Base-by-base conservation (phyloP, 139 green algal species). In the Closterium sp. region DNA sequence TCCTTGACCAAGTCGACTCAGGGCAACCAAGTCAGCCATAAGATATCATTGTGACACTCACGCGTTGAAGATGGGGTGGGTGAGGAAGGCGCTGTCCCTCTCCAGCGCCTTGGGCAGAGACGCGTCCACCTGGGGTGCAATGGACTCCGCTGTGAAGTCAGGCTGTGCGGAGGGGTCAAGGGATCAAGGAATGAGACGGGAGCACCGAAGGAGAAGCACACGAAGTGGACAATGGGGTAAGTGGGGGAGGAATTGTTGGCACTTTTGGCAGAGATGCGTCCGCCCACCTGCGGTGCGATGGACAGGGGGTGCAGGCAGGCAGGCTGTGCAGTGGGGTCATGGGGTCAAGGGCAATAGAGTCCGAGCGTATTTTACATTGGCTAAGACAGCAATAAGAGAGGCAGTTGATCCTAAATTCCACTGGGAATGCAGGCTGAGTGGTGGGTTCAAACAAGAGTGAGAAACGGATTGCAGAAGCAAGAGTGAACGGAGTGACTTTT, bases 41-140 rank as follows among this genome's bases (percentile, higher is more conserved):
- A 16, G 12, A 10, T 10, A 28, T 10, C 64, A 83, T 10, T 28
- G 33, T n/a, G n/a, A n/a, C 21, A 90, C 90, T 93, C n/a, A 94
- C 92, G 66, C 89, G 94, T 95, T 95, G 92, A 95, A 95, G n/a
- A 95, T 69, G 25, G 90, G 91, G 91, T 95, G 90, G 4, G 88
- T 92, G 93, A 99, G 90, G 95, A 97, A 98, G 36, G 91, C n/a
- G 34, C 91, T 96, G 32, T 81, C 92, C 87, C 97, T 95, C 86
- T 91, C 89, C 36, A 98, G 93, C n/a, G 84, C 92, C n/a, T 81
- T 38, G 32, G 93, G 93, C 16, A 95, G 84, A 92, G 86, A 25
- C n/a, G 92, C 33, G 86, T 89, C 31, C 33, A 96, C 96, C 10
- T 89, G 84, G 0, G 91, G 35, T 12, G 97, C 97, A 84, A 99